These are phyloP conservation scores for Flagelloscypha sp. DNA, from an alignment of 768 basidiomycete species.

Conservation along the genomic window DNA sequence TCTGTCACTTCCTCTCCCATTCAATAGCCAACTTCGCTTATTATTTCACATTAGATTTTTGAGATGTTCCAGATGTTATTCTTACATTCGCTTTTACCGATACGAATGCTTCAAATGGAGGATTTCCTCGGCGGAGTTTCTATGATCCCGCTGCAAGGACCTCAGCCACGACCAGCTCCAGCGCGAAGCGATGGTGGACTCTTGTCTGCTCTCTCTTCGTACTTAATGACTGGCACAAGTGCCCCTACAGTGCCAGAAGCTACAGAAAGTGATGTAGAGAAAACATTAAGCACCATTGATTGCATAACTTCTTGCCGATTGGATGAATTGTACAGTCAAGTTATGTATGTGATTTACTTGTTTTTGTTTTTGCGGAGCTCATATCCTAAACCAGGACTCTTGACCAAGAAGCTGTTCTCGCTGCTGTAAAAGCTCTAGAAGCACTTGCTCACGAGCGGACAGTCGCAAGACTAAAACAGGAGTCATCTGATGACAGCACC, in stretches of 20 bases:
- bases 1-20: slow-evolving; percentile 21
- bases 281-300: slow-evolving; percentile 89
- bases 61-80: slow-evolving; percentile 98
- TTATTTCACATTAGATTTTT: slow-evolving; percentile 58
- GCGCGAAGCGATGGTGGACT: slow-evolving; percentile 81
- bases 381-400: slow-evolving; percentile 46
- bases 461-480: slow-evolving; percentile 66
- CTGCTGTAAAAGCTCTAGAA: slow-evolving; percentile 80
- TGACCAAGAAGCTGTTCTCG: slow-evolving; percentile 69
- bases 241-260: slow-evolving; percentile 80
- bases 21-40: neutral
- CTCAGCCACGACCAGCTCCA: slow-evolving; percentile 52
- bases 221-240: slow-evolving; percentile 77
- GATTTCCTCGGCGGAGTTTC: slow-evolving; percentile 95
- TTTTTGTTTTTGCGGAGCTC: neutral
- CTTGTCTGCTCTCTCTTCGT: slow-evolving; percentile 88
- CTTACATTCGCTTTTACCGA: slow-evolving; percentile 85
- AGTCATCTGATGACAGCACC: slow-evolving; percentile 48
- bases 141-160: slow-evolving; percentile 82
- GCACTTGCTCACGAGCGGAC: slow-evolving; percentile 87
- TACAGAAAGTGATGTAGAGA: slow-evolving; percentile 89
- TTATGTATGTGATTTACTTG: slow-evolving; percentile 55
- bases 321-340: slow-evolving; percentile 90
- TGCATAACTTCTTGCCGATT: slow-evolving; percentile 89
- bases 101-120: slow-evolving; percentile 91